Percentiles rank a stretch among this genome's conserved stretches.
These are phyloP conservation scores for Plasmodium gonderi DNA, from an alignment of 169 alveolate genomes.

Conservation along the genomic window DNA sequence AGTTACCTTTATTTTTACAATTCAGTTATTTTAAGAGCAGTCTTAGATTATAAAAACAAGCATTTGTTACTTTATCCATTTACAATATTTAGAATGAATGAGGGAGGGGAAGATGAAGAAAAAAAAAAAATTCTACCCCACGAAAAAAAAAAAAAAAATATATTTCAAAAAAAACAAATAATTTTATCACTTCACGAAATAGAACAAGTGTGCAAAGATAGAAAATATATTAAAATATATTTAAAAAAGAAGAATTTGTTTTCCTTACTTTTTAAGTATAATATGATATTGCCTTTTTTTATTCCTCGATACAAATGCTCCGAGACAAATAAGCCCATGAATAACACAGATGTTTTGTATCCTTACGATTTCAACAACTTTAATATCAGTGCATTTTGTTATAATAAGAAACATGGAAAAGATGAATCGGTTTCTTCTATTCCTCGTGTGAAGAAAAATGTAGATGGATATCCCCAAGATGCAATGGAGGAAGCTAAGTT, in stretches of 20 bases:
- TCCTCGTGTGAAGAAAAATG: conserved; percentile 12
- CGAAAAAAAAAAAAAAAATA: no score
- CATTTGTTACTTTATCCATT: conserved; percentile 42
- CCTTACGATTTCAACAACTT: conserved; percentile 51
- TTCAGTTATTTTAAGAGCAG: conserved; percentile 68
- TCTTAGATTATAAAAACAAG: conserved; percentile 28
- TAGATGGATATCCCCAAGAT: conserved; percentile 30
- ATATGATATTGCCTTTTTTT: background rate
- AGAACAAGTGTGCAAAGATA: background rate
- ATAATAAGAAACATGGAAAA: background rate
- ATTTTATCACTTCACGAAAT: conserved; percentile 54
- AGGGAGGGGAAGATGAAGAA: no score
- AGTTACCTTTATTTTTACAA: background rate
- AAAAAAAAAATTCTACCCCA: no score
- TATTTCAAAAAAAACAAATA: conserved; percentile 65
- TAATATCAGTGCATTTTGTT: conserved; percentile 28
- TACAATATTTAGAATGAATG: conserved; percentile 1
- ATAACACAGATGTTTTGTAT: conserved; percentile 15
- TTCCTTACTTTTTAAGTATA: background rate
- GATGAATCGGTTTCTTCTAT: background rate
- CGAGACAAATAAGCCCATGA: background rate
- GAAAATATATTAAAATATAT: conserved; percentile 16
- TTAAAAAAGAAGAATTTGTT: background rate
- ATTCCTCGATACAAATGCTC: conserved; percentile 44
- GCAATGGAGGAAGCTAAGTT: conserved; percentile 20